Evolutionary conservation across 2,329 filamentous ascomycete species (phyloP).

Genomic region (Fusarium nematophilum): DNA sequence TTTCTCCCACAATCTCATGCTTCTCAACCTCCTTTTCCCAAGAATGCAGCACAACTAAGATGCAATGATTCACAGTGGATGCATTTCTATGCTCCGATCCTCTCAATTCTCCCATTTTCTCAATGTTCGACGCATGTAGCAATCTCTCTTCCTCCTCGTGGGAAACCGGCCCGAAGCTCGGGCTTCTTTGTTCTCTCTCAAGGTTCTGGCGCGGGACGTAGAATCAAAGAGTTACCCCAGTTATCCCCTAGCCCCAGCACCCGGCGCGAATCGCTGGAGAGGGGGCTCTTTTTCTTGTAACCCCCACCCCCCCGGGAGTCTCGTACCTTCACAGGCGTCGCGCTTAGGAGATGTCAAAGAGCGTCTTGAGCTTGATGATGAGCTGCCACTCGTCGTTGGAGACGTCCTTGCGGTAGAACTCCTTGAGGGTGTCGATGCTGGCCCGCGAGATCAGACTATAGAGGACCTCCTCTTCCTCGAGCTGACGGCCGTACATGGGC

Average conservation of each 20-base stretch:
- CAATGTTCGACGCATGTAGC: slow-evolving; percentile 8
- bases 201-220: neutral
- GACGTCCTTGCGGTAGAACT: slow-evolving; percentile 91
- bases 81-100: slow-evolving; percentile 22
- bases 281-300: too few species aligned
- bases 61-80: slow-evolving; percentile 14
- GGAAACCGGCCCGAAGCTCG: slow-evolving; percentile 10
- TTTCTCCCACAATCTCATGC: slow-evolving; percentile 4
- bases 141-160: slow-evolving; percentile 1
- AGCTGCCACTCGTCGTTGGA: slow-evolving; percentile 93
- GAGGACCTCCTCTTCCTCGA: slow-evolving; percentile 89
- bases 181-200: slow-evolving; percentile 3
- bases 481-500: slow-evolving; percentile 92
- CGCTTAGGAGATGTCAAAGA: slow-evolving; percentile 85
- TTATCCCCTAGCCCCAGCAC: slow-evolving; percentile 1
- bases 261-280: slow-evolving; percentile 14
- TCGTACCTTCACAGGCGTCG: neutral
- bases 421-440: slow-evolving; percentile 95
- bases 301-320: neutral
- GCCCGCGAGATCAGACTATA: slow-evolving; percentile 89
- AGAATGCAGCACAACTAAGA: slow-evolving; percentile 26
- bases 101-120: neutral
- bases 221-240: neutral
- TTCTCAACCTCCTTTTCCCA: slow-evolving; percentile 19
- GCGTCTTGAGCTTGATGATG: slow-evolving; percentile 92